Conservation (phyloP, 2,329 filamentous ascomycete species). For the Plectosphaerella plurivora region DNA sequence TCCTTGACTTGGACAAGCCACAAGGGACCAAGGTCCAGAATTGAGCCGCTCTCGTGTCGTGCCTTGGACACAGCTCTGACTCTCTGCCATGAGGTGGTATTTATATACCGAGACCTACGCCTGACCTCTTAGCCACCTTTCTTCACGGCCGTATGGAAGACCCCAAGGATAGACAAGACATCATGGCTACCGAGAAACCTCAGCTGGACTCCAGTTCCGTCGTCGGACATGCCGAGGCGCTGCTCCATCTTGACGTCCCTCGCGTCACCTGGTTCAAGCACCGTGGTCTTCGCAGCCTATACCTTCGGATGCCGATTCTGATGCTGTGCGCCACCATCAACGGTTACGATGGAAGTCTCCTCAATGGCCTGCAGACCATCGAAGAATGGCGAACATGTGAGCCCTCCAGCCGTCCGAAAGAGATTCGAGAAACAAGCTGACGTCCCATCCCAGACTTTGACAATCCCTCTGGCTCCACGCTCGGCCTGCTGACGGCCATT, state of each 20-base stretch:
- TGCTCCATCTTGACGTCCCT: background rate
- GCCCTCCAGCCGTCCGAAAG: background rate
- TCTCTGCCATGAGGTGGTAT: no score
- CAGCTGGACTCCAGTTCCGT: no score
- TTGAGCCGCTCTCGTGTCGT: no score
- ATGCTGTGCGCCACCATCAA: background rate
- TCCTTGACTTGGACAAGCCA: no score
- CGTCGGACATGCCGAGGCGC: no score
- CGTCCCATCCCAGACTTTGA: constrained; percentile 21
- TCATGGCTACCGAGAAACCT: no score
- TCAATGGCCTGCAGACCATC: constrained; percentile 40
- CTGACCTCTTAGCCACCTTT: no score
- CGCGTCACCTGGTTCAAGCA: background rate
- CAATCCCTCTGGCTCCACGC: constrained; percentile 24
- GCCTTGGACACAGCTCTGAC: no score
- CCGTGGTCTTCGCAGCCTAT: background rate
- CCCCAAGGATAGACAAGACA: no score
- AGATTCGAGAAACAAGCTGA: background rate
- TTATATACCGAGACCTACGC: no score
- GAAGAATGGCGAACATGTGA: constrained; percentile 29
- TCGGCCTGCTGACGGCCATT: constrained; percentile 31
- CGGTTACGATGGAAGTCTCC: constrained; percentile 25
- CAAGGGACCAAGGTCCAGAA: no score
- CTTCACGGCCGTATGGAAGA: no score
- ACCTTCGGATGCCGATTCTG: background rate